Percentiles rank a stretch among this genome's conserved stretches.
These are phyloP conservation scores for Ophidiomyces ophidiicola DNA, from an alignment of 2,329 filamentous ascomycete genomes.

Conservation along the genomic window DNA sequence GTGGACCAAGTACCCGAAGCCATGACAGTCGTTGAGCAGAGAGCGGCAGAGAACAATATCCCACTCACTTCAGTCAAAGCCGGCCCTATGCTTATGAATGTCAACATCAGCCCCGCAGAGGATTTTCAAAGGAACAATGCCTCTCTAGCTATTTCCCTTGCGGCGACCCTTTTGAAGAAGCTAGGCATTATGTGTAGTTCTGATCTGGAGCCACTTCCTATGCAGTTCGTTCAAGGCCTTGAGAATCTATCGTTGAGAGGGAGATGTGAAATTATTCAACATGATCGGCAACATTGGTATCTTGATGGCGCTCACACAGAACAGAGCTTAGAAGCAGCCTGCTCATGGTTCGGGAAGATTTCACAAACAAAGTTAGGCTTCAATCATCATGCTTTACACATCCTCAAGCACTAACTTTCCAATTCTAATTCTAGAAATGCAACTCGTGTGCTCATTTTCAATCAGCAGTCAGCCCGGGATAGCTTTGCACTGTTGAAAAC, in stretches of 20 bases:
- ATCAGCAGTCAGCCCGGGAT: too few species aligned
- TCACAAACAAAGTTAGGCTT: not conserved
- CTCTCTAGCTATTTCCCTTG: conserved; percentile 15
- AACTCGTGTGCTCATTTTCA: too few species aligned
- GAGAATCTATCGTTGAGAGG: conserved; percentile 22
- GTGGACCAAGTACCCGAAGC: conserved; percentile 40
- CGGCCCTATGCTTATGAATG: conserved; percentile 24
- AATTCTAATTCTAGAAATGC: not conserved
- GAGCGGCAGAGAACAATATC: conserved; percentile 44
- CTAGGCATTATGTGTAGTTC: not conserved
- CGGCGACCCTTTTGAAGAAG: conserved; percentile 8
- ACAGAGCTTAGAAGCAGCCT: conserved; percentile 25
- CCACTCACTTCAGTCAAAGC: conserved; percentile 36
- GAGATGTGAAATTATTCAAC: conserved; percentile 21
- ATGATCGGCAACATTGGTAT: conserved; percentile 22
- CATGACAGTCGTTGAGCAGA: conserved; percentile 36
- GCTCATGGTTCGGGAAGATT: conserved; percentile 24
- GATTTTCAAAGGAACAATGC: conserved; percentile 12
- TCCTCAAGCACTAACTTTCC: not conserved
- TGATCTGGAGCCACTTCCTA: conserved; percentile 6
- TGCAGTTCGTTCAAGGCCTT: conserved; percentile 15
- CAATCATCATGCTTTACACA: not conserved
- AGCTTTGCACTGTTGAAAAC: too few species aligned
- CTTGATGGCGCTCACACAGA: conserved; percentile 33
- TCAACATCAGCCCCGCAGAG: conserved; percentile 1